Base-by-base conservation (phyloP, 2,329 filamentous ascomycete species). In the Monilinia aucupariae region DNA sequence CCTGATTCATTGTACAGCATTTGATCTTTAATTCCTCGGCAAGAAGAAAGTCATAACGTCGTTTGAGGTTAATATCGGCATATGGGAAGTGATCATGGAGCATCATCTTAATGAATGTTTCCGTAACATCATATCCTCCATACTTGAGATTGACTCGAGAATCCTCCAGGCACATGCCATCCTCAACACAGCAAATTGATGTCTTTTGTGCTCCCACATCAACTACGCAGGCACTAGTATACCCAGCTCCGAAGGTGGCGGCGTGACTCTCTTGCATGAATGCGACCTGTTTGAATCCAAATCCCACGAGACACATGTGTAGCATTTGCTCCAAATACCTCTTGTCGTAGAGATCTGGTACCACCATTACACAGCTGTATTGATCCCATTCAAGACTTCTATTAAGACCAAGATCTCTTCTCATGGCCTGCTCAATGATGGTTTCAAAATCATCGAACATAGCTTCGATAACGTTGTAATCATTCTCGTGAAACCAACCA, bases 141-240 rank as follows among this genome's bases (percentile, higher is more conserved):
- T 89, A 96, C 75, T 99, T 97, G 68, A 99, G 79, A 74, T 97
- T 97, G 73, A 99, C 85, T 20, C 94, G 86, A 20, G 94, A 99
- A 73, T 97, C 93, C 67, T 97, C 94, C 32, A 96, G 84, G 72
- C 91, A 92, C 76, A 99, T 89, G 2, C 94, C 94, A 75, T 99
- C 94, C 71, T 99, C 94, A 13, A 99, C 92, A 69, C 94, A 99
- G 66, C 92, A 93, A 39, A 99, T 89, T 0, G 94, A 96, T 1
- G 94, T 97, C 81, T 99, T 99, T 74, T 97, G 92, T 0, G 94
- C 93, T 15, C 94, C 94, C 63, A 99, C 89, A 74, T 99, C 94
- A 13, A 99, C 92, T 62, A 99, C 92, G 70, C 94, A 99, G 25
- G 91, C 90, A 66, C 90, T 91, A 0, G 92, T 96, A 72, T 96